phyloP scores from a whole-genome alignment of 495 filamentous ascomycete species.

The Tuber indicum region DNA sequence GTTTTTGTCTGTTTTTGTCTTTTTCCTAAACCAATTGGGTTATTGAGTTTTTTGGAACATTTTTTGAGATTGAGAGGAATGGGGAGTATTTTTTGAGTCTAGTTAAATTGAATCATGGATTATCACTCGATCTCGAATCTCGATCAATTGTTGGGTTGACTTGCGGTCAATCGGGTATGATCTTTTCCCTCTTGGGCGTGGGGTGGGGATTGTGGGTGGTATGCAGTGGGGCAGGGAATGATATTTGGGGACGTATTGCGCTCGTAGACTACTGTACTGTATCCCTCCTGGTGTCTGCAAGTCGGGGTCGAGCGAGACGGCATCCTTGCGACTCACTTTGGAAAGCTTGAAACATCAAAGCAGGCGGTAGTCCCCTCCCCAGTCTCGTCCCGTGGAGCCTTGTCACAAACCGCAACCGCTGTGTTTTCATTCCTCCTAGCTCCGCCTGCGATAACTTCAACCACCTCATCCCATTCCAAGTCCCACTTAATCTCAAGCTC shows the following conservation, averaged over 20 bases:
- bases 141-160: background rate
- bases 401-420: slow-evolving; percentile 45
- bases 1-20: no score
- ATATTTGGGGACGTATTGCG: no score
- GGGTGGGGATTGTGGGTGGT: background rate
- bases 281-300: no score
- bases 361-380: slow-evolving; percentile 21
- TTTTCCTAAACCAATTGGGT: background rate
- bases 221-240: no score
- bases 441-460: slow-evolving; percentile 47
- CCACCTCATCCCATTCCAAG: slow-evolving; percentile 69
- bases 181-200: background rate
- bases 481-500: slow-evolving; percentile 57
- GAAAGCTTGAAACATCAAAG: slow-evolving; percentile 35
- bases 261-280: background rate
- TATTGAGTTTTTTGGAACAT: background rate
- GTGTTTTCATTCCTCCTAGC: slow-evolving; percentile 56
- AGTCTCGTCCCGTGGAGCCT: slow-evolving; percentile 23
- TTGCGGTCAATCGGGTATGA: background rate
- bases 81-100: background rate
- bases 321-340: slow-evolving; percentile 23
- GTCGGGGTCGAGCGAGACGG: background rate
- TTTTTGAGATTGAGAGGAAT: no score
- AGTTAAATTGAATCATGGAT: background rate
- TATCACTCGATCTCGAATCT: background rate